A percentile compares a stretch with the other conserved stretches of the same genome.
Conservation (phyloP, 768 basidiomycete species). For the Mrakia blollopis region DNA sequence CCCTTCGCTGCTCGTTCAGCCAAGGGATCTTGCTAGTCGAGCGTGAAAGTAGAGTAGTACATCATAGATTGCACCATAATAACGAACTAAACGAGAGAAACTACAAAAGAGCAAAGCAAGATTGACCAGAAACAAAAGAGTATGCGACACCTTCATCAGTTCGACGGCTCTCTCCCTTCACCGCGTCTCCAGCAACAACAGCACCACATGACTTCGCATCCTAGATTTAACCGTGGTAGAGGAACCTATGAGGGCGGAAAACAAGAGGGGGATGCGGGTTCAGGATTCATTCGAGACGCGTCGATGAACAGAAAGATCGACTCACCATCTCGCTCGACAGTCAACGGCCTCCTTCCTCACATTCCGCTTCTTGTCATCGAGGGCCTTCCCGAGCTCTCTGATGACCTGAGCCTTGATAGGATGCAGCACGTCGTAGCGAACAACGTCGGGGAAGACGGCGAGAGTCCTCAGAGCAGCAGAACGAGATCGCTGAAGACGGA, state of each 20-base stretch:
- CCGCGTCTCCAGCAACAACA: too few relatives aligned
- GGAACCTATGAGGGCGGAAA: background rate
- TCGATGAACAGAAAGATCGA: background rate
- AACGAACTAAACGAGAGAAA: too few relatives aligned
- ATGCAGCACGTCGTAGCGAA: constrained; percentile 79
- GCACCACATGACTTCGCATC: too few relatives aligned
- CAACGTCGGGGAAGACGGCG: constrained; percentile 62
- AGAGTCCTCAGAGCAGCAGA: constrained; percentile 69
- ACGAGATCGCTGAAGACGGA: constrained; percentile 64
- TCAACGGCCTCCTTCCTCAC: constrained; percentile 88
- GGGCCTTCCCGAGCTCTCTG: constrained; percentile 62
- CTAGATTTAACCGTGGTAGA: constrained; percentile 10
- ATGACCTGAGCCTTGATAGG: constrained; percentile 69
- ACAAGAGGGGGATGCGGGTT: background rate
- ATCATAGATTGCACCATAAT: too few relatives aligned
- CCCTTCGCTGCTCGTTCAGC: background rate
- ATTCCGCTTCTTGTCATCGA: constrained; percentile 82
- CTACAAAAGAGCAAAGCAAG: background rate
- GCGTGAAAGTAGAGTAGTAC: too few relatives aligned
- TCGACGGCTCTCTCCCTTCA: too few relatives aligned
- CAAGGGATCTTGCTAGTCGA: constrained; percentile 16
- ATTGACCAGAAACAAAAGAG: too few relatives aligned
- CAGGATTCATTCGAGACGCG: background rate
- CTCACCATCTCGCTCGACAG: constrained; percentile 52
- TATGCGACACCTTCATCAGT: too few relatives aligned